Percentiles rank a stretch among this genome's conserved stretches.
These are phyloP conservation scores for Claviceps quebecensis DNA, from an alignment of 2,329 filamentous ascomycete species.

Conservation along the genomic window DNA sequence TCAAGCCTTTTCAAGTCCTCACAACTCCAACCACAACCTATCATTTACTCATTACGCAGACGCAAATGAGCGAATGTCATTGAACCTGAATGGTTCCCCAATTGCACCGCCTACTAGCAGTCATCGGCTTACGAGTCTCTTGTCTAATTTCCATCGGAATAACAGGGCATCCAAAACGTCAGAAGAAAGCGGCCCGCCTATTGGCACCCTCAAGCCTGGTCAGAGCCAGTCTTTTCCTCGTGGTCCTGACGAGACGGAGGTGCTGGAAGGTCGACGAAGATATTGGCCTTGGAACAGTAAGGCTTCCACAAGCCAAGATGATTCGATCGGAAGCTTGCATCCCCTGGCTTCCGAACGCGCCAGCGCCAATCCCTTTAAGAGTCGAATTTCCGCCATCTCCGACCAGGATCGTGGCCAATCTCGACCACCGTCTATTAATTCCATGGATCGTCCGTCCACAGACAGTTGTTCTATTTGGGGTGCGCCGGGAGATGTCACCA, in stretches of 20 bases:
- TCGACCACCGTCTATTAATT: constrained; percentile 54
- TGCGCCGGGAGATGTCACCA: constrained; percentile 30
- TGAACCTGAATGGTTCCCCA: constrained; percentile 27
- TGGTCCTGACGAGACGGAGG: constrained; percentile 41
- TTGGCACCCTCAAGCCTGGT: constrained; percentile 55
- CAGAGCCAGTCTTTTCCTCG: constrained; percentile 69
- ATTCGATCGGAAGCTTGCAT: constrained; percentile 17
- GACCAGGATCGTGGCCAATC: constrained; percentile 46
- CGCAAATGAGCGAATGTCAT: constrained; percentile 28
- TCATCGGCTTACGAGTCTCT: constrained; percentile 32
- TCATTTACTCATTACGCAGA: constrained; percentile 38
- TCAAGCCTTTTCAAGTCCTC: constrained; percentile 47
- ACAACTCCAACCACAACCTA: constrained; percentile 44
- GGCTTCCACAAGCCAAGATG: constrained; percentile 34
- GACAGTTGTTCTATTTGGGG: constrained; percentile 68
- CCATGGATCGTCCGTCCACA: constrained; percentile 59
- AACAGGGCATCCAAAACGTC: constrained; percentile 42
- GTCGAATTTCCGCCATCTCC: constrained; percentile 33
- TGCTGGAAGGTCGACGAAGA: constrained; percentile 37
- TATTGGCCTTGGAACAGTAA: constrained; percentile 46
- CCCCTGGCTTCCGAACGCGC: constrained; percentile 28
- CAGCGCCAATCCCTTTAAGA: constrained; percentile 35
- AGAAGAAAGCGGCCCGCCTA: constrained; percentile 36
- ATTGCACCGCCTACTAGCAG: constrained; percentile 15
- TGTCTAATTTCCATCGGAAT: constrained; percentile 49